These are phyloP conservation scores for Mycosphaerella sp. DNA, from an alignment of 2,329 filamentous ascomycete genomes.

Conservation along the genomic window DNA sequence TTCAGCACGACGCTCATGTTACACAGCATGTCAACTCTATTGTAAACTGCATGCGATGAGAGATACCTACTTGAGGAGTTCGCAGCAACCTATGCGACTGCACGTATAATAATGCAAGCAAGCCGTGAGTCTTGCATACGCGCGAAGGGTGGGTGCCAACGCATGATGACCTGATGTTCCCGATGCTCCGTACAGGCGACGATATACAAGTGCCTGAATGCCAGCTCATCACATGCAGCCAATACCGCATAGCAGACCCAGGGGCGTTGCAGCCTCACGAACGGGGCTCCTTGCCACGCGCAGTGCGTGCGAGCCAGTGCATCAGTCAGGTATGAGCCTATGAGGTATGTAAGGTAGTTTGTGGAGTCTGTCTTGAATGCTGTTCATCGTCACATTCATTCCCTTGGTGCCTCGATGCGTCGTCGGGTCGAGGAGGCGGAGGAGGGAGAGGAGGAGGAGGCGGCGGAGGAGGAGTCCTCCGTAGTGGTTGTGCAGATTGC, in stretches of 20 bases:
- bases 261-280: slow-evolving; percentile 15
- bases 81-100: slow-evolving; percentile 15
- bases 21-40: too few relatives aligned
- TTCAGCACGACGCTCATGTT: too few relatives aligned
- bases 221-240: slow-evolving; percentile 19
- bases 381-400: too few relatives aligned
- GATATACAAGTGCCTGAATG: slow-evolving; percentile 16
- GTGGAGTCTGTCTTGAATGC: too few relatives aligned
- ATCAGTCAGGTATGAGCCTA: not conserved
- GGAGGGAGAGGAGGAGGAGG: too few relatives aligned
- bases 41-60: too few relatives aligned
- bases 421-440: too few relatives aligned
- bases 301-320: not conserved
- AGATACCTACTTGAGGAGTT: slow-evolving; percentile 1
- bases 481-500: too few relatives aligned
- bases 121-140: slow-evolving; percentile 7
- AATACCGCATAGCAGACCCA: slow-evolving; percentile 7
- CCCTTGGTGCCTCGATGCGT: too few relatives aligned
- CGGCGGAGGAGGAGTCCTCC: too few relatives aligned
- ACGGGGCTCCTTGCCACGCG: not conserved
- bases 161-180: slow-evolving; percentile 1
- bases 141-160: too few relatives aligned
- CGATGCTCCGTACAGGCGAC: not conserved
- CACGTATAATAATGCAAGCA: not conserved
- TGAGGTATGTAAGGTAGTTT: too few relatives aligned